Conservation (phyloP, 1,284 basidiomycete species). For the Cystobasidium pallidum region DNA sequence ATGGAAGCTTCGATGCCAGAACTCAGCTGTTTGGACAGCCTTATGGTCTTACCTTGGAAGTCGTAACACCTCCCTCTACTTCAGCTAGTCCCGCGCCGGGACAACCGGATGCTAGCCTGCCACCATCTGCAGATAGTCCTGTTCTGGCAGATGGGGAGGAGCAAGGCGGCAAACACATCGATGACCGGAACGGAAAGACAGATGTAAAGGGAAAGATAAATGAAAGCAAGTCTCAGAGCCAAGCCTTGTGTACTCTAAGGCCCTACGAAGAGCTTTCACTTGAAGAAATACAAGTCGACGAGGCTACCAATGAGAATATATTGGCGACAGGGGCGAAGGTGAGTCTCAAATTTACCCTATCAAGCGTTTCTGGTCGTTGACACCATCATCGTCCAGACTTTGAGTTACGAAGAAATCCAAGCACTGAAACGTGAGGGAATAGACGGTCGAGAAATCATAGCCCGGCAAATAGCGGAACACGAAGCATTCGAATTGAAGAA, state of each 20-base stretch:
- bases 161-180: background rate
- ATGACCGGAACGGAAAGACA: background rate
- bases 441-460: conserved; percentile 86
- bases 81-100: conserved; percentile 5
- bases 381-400: conserved; percentile 10
- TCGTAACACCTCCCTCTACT: conserved; percentile 56
- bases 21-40: conserved; percentile 71
- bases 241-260: conserved; percentile 22
- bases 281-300: conserved; percentile 66
- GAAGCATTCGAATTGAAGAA: conserved; percentile 88
- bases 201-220: background rate
- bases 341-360: too few species aligned
- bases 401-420: conserved; percentile 39
- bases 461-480: conserved; percentile 86
- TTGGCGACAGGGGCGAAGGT: conserved; percentile 70
- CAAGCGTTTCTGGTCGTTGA: background rate
- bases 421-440: conserved; percentile 71
- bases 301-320: conserved; percentile 83
- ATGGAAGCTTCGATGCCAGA: conserved; percentile 68
- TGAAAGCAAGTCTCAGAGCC: background rate
- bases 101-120: conserved; percentile 3
- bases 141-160: conserved; percentile 1
- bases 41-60: conserved; percentile 77
- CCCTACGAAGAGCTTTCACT: conserved; percentile 36
- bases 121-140: background rate